Evolutionary conservation across 768 basidiomycete genomes (phyloP).

Genomic region (Asterophora parasitica): DNA sequence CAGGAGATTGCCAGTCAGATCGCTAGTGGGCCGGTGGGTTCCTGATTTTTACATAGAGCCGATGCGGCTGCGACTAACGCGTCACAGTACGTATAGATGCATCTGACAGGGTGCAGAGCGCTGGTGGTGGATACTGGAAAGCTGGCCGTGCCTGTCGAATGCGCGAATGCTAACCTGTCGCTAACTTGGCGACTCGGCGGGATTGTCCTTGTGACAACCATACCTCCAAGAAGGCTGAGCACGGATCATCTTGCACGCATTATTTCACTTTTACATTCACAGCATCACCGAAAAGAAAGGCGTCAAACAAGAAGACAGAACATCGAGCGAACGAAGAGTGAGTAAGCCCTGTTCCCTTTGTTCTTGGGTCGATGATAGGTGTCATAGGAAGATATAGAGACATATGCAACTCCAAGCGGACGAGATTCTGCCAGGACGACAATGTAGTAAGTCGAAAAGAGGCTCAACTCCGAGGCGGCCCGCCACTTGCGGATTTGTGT

Average conservation of each 20-base stretch:
- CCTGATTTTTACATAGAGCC: background rate
- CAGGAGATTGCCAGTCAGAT: background rate
- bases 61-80: background rate
- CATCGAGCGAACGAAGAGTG: too few species aligned
- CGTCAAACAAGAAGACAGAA: too few species aligned
- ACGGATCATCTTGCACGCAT: background rate
- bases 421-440: background rate
- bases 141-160: background rate
- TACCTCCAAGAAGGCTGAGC: background rate
- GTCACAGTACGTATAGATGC: background rate
- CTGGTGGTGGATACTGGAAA: background rate
- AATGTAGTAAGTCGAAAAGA: conserved; percentile 1
- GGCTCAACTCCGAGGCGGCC: background rate
- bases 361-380: background rate
- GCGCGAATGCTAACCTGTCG: background rate
- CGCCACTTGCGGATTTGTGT: too few species aligned
- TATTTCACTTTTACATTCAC: too few species aligned
- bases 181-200: background rate
- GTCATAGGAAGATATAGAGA: background rate
- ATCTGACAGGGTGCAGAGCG: background rate
- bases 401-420: background rate
- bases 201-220: background rate
- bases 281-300: too few species aligned
- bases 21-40: background rate
- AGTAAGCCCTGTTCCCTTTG: background rate